Conservation (phyloP, 306 rosid genomes). For the Datisca glomerata region DNA sequence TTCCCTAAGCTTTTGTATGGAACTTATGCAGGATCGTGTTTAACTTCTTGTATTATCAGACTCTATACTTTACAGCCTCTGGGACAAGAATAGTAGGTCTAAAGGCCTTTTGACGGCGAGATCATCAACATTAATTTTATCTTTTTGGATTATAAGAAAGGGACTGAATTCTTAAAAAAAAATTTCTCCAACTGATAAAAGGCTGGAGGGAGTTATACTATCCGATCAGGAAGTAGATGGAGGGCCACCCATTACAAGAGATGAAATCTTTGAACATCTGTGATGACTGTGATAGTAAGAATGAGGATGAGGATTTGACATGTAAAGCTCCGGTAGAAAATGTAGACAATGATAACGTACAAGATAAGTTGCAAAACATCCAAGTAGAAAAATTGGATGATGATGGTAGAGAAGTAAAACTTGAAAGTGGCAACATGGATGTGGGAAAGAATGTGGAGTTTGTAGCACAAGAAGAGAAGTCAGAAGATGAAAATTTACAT, state of each 20-base stretch:
- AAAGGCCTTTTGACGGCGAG: too few species aligned
- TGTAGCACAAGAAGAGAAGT: conserved; percentile 18
- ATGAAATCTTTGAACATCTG: conserved; percentile 15
- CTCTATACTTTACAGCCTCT: too few species aligned
- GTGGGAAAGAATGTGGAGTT: conserved; percentile 14
- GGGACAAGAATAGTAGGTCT: too few species aligned
- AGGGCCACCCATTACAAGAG: conserved; percentile 19
- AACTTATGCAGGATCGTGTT: too few species aligned
- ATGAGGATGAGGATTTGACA: conserved; percentile 6
- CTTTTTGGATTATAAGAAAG: too few species aligned
- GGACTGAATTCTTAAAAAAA: too few species aligned
- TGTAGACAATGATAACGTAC: conserved; percentile 7
- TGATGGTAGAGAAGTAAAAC: conserved; percentile 8
- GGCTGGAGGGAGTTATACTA: conserved; percentile 20
- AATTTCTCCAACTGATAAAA: conserved; percentile 20
- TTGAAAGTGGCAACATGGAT: conserved; percentile 20
- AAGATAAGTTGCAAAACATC: conserved; percentile 12
- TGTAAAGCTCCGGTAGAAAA: conserved; percentile 16
- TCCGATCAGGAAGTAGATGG: conserved; percentile 16
- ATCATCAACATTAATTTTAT: too few species aligned
- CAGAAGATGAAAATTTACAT: conserved; percentile 7
- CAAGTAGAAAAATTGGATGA: conserved; percentile 10
- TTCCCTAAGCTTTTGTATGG: too few species aligned
- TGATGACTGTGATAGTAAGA: conserved; percentile 11
- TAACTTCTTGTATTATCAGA: too few species aligned